Evolutionary conservation across 208 protist species (phyloP), one percentile per base, ranked within the genome.

Genomic region (Trypanosoma cruzi): DNA sequence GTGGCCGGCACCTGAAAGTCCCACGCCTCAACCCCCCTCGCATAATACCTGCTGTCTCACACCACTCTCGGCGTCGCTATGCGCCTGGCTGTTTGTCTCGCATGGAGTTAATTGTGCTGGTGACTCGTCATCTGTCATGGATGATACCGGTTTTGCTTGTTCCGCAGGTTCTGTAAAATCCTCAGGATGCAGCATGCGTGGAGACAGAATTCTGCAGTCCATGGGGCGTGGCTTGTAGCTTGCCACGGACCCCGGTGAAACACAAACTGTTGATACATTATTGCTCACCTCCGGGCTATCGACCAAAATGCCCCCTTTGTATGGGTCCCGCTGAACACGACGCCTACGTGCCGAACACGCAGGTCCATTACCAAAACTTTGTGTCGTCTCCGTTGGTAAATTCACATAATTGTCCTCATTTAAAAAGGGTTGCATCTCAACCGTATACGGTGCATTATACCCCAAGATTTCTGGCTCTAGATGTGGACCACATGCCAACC

Each of bases 251-350:
- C 4, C n/a, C 8, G 57, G 57, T 10, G 57, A 34, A 2, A 28
- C 18, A 26, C 36, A 26, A 26, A 31, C 34, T 8, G 36, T 48
- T 16, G 6, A 24, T 4, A 4, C n/a, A 31, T 44, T 4, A 26
- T 29, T 24, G 18, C 4, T 22, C 5, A 31, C 24, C 24, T 49
- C n/a, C 8, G 40, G 59, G 22, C 40, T 50, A 11, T 49, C 42
- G 10, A 64, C 59, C 8, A 37, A 64, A 53, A 64, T 53, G 26
- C 59, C 59, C 24, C 59, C 59, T 24, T 64, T 64, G 42, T 64
- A 64, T 24, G 59, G 59, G 31, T 64, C 59, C 40, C 42, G 59
- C 59, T 64, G 59, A 22, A 64, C 2, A 7, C 59, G 59, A 16
- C 59, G 59, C 4, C 10, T 24, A 11, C 29, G 54, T 40, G 32